phyloP scores from a whole-genome alignment of 768 basidiomycete genomes.

The Rhizopogon vinicolor region DNA sequence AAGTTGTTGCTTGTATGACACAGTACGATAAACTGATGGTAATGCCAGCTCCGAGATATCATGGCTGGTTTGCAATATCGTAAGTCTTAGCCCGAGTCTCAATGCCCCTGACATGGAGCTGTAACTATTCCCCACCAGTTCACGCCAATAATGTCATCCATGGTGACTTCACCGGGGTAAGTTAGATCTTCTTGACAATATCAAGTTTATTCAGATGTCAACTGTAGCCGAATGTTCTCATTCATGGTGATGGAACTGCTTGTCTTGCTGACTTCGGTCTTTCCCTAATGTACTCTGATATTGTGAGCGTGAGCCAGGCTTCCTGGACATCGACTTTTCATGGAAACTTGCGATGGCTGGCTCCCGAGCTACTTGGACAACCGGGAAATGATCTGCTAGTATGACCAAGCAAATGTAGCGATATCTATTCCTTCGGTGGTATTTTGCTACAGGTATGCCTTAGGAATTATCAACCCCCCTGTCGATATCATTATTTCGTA shows the following conservation, averaged over 20 bases:
- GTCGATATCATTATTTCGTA: too few relatives aligned
- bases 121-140: background rate
- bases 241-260: constrained; percentile 34
- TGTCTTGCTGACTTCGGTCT: constrained; percentile 41
- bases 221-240: constrained; percentile 17
- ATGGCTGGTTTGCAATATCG: background rate
- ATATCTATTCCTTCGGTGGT: constrained; percentile 42
- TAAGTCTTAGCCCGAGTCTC: background rate
- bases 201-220: too few relatives aligned
- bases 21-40: too few relatives aligned
- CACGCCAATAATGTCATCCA: background rate
- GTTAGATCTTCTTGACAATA: background rate
- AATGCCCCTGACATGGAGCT: background rate
- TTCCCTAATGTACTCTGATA: constrained; percentile 33
- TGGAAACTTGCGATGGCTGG: constrained; percentile 34
- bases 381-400: background rate
- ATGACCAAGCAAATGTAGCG: constrained; percentile 16
- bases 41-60: background rate
- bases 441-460: constrained; percentile 19
- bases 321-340: constrained; percentile 18
- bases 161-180: constrained; percentile 6
- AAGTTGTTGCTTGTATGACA: too few relatives aligned
- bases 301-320: constrained; percentile 14
- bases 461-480: too few relatives aligned
- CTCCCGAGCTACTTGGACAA: constrained; percentile 29